phyloP scores from a whole-genome alignment of 2,329 filamentous ascomycete species.

The Aspergillus fijiensis region DNA sequence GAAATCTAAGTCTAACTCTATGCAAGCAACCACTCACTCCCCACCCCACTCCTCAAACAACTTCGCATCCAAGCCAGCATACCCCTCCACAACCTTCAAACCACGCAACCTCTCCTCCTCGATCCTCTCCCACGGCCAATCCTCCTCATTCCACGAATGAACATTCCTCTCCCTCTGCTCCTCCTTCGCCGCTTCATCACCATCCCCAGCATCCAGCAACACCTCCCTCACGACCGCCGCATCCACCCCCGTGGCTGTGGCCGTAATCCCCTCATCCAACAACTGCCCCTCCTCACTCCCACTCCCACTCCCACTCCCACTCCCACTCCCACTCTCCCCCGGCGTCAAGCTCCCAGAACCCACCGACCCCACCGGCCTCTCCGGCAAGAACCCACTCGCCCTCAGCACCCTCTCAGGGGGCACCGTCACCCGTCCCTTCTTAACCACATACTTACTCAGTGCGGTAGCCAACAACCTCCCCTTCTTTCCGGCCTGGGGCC shows the following conservation, averaged over 20 bases:
- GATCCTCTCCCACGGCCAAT: constrained; percentile 62
- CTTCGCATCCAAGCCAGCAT: constrained; percentile 52
- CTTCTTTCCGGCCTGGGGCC: constrained; percentile 43
- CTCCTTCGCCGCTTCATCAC: not conserved
- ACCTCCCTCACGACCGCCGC: constrained; percentile 38
- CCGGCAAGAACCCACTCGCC: constrained; percentile 71
- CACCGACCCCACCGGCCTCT: constrained; percentile 60
- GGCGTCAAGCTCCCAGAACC: not conserved
- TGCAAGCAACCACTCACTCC: not conserved
- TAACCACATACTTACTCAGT: constrained; percentile 79
- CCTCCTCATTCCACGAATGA: constrained; percentile 36
- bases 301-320: constrained; percentile 23
- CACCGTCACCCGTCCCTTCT: constrained; percentile 78
- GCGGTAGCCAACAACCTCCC: constrained; percentile 70
- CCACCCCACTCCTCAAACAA: constrained; percentile 50
- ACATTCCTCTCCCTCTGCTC: constrained; percentile 32
- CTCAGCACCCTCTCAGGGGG: constrained; percentile 74
- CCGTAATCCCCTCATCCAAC: constrained; percentile 30
- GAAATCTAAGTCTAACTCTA: not conserved
- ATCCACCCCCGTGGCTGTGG: constrained; percentile 31
- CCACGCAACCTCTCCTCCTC: constrained; percentile 58
- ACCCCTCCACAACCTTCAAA: constrained; percentile 55
- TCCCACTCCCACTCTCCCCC: constrained; percentile 19
- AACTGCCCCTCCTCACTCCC: not conserved
- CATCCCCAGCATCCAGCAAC: not conserved